phyloP scores from a whole-genome alignment of 208 protist genomes.

The Trypanosoma mega region DNA sequence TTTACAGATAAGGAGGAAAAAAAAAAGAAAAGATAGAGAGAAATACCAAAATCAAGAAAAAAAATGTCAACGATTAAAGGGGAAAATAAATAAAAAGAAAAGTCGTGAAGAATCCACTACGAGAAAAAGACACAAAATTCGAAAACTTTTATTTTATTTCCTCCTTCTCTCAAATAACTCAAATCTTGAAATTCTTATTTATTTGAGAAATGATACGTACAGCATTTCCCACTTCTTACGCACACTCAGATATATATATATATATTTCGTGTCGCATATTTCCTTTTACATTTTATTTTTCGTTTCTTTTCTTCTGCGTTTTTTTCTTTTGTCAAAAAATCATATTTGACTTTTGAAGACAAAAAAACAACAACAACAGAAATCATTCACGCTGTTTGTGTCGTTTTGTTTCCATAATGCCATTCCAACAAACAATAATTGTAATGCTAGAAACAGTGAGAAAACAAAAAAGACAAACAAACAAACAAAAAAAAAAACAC shows the following conservation, averaged over 20 bases:
- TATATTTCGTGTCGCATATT: not conserved
- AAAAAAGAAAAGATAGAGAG: conserved; percentile 23
- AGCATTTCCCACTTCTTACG: not conserved
- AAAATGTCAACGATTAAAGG: conserved; percentile 7
- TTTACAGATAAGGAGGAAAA: no score
- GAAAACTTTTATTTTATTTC: no score
- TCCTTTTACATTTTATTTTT: not conserved
- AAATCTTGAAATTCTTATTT: not conserved
- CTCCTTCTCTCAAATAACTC: no score
- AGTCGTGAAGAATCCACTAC: no score
- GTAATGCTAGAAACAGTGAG: not conserved
- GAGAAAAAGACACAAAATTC: no score
- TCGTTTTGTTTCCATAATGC: no score
- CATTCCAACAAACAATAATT: not conserved
- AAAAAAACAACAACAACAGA: not conserved
- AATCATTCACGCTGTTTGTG: no score
- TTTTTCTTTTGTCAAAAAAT: not conserved
- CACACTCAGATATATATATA: not conserved
- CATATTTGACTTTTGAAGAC: not conserved
- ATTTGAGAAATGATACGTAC: not conserved
- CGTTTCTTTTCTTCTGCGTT: not conserved
- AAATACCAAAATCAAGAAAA: conserved; percentile 19
- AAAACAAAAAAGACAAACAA: not conserved
- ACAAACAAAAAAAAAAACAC: not conserved
- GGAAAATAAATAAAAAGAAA: conserved; percentile 15